Base-by-base conservation (phyloP, 129 eudicot species). In the Dittrichia graveolens region DNA sequence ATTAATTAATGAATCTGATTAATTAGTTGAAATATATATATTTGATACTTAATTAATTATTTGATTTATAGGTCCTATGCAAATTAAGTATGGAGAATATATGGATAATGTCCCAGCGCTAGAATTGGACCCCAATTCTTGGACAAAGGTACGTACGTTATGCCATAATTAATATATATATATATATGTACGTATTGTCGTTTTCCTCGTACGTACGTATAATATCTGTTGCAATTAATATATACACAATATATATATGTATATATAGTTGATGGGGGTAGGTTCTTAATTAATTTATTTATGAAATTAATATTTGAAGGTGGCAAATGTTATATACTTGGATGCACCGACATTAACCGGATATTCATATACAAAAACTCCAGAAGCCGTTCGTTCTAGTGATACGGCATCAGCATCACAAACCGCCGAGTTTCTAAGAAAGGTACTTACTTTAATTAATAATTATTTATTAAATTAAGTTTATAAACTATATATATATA, bases 321-420 rank as follows among this genome's bases (percentile, higher is more conserved):
- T 75, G 39, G 77, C 84, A 5, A 75, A 37, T 10, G 57, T 83
- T 3, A 79, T 83, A 49, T 79, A 65, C 53, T 31, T 83, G 68
- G 84, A 83, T 75, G 79, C 75, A 54, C 81, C 87, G 6, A 67
- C 75, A 2, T 31, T 67, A 38, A 57, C 76, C 2, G 84, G 87
- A 60, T 83, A 75, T 58, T 75, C 87, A 14, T 83, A 83, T 15
- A 64, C 84, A 24, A 69, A 37, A 57, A 58, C 61, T 45, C 13
- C 45, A 13, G 74, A 75, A 50, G 31, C 64, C 6, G 67, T 43
- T 41, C 48, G 0, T 9, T 56, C 65, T 0, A 71, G 75, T 66
- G 87, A 83, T 62, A 70, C 72, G 24, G n/a, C 48, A 24, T 63
- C 83, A 3, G 81, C 81, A 9, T 16, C 40, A 50, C 79, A 66